These are phyloP conservation scores for Globisporangium okanoganense DNA, from an alignment of 352 stramenopile species.

Conservation along the genomic window DNA sequence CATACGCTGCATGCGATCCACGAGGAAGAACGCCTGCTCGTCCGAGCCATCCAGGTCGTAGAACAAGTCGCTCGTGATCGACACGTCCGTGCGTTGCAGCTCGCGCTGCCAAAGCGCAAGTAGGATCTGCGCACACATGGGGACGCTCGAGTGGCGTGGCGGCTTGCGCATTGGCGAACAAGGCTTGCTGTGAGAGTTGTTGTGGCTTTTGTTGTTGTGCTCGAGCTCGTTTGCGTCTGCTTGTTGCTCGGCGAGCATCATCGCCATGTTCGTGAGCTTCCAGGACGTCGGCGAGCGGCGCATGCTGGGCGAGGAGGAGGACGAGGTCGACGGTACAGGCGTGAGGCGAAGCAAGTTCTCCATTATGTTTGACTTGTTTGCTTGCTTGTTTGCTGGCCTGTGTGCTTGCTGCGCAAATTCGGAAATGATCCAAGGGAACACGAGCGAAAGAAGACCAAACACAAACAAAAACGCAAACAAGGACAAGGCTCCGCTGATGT, in stretches of 20 bases:
- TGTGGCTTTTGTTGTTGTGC: slow-evolving; percentile 4
- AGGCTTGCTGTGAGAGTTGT: slow-evolving; percentile 15
- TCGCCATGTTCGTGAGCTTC: slow-evolving; percentile 34
- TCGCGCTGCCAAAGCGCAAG: slow-evolving; percentile 63
- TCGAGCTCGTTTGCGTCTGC: slow-evolving; percentile 14
- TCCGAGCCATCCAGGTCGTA: slow-evolving; percentile 14
- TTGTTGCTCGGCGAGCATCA: slow-evolving; percentile 53
- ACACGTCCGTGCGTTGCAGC: slow-evolving; percentile 51
- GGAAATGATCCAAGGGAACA: slow-evolving; percentile 6
- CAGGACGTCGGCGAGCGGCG: slow-evolving; percentile 58
- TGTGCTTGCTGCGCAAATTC: slow-evolving; percentile 10
- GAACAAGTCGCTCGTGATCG: slow-evolving; percentile 14
- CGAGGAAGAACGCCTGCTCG: slow-evolving; percentile 25
- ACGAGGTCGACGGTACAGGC: slow-evolving; percentile 22
- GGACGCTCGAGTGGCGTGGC: slow-evolving; percentile 57
- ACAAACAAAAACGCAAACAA: slow-evolving; percentile 2
- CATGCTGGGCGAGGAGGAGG: slow-evolving; percentile 21
- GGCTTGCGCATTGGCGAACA: slow-evolving; percentile 41
- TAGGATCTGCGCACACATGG: slow-evolving; percentile 64
- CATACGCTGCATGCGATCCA: slow-evolving; percentile 58
- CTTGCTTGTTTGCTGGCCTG: background rate
- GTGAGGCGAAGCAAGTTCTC: slow-evolving; percentile 31
- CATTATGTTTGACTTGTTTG: slow-evolving; percentile 18
- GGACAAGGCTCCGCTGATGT: no score
- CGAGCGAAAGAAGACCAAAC: background rate